A percentile compares a stretch with the other conserved stretches of the same genome.
These are phyloP conservation scores for Ogataea nakhonphanomensis DNA, from an alignment of 805 yeast genomes.

Conservation along the genomic window DNA sequence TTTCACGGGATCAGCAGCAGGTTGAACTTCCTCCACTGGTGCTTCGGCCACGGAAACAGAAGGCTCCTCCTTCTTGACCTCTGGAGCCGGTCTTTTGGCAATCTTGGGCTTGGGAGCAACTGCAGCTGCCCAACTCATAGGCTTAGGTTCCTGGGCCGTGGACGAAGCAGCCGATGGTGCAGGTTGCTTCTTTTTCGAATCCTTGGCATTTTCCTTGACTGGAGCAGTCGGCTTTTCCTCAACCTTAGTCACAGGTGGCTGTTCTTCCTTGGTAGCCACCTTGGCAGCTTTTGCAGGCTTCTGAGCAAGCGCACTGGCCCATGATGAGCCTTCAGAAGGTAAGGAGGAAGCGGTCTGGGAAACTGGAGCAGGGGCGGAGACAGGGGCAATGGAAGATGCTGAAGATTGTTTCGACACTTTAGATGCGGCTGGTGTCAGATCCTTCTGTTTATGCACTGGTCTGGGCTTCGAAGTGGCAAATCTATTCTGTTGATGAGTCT, in stretches of 20 bases:
- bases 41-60: conserved; percentile 6
- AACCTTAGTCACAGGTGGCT: conserved; percentile 6
- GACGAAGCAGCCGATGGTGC: conserved; percentile 18
- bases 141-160: conserved; percentile 15
- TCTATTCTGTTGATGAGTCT: conserved; percentile 14
- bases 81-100: conserved; percentile 20
- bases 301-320: conserved; percentile 34
- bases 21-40: background rate
- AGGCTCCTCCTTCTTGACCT: conserved; percentile 16
- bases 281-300: conserved; percentile 20
- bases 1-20: conserved; percentile 3
- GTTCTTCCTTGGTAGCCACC: conserved; percentile 13
- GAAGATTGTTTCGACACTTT: conserved; percentile 6
- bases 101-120: conserved; percentile 27
- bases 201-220: background rate
- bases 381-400: conserved; percentile 6
- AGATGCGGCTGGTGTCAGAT: conserved; percentile 8
- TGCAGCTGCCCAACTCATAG: conserved; percentile 25
- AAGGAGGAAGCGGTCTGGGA: conserved; percentile 16
- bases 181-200: conserved; percentile 9
- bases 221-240: conserved; percentile 9
- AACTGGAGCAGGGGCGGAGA: conserved; percentile 12
- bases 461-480: conserved; percentile 15
- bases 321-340: conserved; percentile 27
- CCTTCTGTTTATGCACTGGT: conserved; percentile 16